Conservation (phyloP, 2,329 filamentous ascomycete genomes). For the Emergomyces africanus region DNA sequence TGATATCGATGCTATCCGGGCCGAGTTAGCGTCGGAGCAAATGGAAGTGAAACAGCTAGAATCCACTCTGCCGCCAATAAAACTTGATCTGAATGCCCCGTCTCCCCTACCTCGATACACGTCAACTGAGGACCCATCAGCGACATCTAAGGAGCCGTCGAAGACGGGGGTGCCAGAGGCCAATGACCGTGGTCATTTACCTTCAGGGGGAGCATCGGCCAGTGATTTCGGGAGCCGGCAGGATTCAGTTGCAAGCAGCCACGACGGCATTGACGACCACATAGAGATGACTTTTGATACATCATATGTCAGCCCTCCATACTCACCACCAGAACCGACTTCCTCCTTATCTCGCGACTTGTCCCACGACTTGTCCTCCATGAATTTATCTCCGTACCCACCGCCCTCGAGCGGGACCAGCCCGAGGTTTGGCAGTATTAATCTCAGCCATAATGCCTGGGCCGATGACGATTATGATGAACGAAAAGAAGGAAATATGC, state of each 20-base stretch:
- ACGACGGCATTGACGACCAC: conserved; percentile 17
- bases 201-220: background rate
- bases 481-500: conserved; percentile 60
- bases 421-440: conserved; percentile 3
- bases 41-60: conserved; percentile 67
- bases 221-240: background rate
- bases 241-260: background rate
- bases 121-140: background rate
- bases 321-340: background rate
- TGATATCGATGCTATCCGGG: conserved; percentile 86
- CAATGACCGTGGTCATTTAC: background rate
- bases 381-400: conserved; percentile 11
- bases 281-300: conserved; percentile 63
- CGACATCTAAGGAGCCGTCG: background rate
- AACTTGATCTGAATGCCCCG: conserved; percentile 45
- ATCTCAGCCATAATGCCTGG: conserved; percentile 48
- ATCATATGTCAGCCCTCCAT: conserved; percentile 35
- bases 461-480: conserved; percentile 57
- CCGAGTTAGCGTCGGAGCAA: conserved; percentile 63
- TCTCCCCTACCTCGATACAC: conserved; percentile 9
- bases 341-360: background rate
- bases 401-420: conserved; percentile 43
- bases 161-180: background rate
- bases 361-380: background rate
- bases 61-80: conserved; percentile 82